Conservation (phyloP, 306 rosid species). For the Inga leiocalycina region DNA sequence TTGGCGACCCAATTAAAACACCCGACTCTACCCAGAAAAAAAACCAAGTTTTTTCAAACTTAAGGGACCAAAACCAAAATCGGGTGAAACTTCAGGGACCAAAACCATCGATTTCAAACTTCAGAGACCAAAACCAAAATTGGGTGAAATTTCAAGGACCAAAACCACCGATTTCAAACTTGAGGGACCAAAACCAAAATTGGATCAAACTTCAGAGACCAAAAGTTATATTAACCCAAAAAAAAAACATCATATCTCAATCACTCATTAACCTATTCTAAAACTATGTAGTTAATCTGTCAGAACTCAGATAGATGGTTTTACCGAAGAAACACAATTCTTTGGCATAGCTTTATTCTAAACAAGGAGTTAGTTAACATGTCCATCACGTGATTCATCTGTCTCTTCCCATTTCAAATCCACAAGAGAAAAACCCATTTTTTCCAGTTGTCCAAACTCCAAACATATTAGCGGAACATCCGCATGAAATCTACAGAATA, state of each 20-base stretch:
- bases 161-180: too few relatives aligned
- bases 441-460: not conserved
- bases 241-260: not conserved
- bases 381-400: not conserved
- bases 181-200: too few relatives aligned
- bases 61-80: too few relatives aligned
- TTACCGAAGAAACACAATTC: not conserved
- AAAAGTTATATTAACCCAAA: not conserved
- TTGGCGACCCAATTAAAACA: too few relatives aligned
- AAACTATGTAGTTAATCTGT: not conserved
- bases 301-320: not conserved
- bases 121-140: too few relatives aligned
- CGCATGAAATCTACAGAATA: not conserved
- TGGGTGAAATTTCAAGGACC: too few relatives aligned
- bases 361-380: not conserved
- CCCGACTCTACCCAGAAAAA: too few relatives aligned
- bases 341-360: not conserved
- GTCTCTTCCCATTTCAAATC: not conserved
- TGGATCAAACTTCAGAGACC: too few relatives aligned
- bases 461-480: not conserved
- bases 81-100: too few relatives aligned
- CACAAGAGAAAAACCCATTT: not conserved
- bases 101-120: too few relatives aligned
- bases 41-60: too few relatives aligned
- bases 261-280: not conserved